Evolutionary conservation across 805 yeast genomes (phyloP).

Genomic region (Middelhovenomyces tepae): DNA sequence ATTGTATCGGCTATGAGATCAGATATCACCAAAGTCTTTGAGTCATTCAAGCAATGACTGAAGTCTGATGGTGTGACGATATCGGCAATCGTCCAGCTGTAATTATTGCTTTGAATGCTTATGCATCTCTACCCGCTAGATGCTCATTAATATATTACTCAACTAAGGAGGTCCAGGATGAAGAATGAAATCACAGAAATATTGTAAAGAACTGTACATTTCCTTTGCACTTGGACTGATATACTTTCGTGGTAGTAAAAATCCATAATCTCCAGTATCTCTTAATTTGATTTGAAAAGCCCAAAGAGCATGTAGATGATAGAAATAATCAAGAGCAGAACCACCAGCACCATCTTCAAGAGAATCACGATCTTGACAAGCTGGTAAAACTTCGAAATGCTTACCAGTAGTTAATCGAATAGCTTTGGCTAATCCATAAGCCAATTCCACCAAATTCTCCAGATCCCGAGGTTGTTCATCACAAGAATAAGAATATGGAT

Average conservation of each 20-base stretch:
- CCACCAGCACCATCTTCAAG: conserved; percentile 79
- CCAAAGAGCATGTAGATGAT: conserved; percentile 72
- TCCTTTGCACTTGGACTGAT: conserved; percentile 75
- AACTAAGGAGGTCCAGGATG: no score
- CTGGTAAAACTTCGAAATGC: conserved; percentile 59
- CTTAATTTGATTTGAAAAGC: conserved; percentile 76
- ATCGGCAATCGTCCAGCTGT: no score
- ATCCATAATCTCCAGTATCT: conserved; percentile 78
- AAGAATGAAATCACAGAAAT: conserved; percentile 46
- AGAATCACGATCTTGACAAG: conserved; percentile 66
- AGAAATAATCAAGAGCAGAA: conserved; percentile 74
- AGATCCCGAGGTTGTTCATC: conserved; percentile 64
- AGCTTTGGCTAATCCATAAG: conserved; percentile 70
- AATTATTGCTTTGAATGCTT: no score
- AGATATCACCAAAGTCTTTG: no score
- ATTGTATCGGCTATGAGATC: no score
- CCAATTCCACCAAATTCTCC: conserved; percentile 72
- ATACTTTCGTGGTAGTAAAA: conserved; percentile 59
- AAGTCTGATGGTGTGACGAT: no score
- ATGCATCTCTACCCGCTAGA: no score
- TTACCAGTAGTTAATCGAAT: conserved; percentile 58
- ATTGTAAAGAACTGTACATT: conserved; percentile 54
- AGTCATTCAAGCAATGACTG: no score
- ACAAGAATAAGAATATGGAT: conserved; percentile 79
- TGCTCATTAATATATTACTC: no score